Base-by-base conservation (phyloP, 202 grass and related monocot genomes). In the Eragrostis tef region DNA sequence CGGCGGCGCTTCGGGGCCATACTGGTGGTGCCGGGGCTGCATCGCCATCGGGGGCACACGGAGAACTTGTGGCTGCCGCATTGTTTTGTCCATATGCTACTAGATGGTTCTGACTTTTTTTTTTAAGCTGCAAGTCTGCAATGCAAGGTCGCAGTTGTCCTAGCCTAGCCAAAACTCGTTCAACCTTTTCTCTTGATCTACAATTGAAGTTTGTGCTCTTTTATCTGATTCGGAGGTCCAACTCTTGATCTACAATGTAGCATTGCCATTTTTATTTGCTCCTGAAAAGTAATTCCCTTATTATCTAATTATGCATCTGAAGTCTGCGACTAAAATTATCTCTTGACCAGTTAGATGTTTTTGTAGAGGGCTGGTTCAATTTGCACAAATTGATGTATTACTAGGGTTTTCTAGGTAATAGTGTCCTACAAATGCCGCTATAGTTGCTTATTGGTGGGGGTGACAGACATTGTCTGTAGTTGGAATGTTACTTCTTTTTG, bases 251-350 rank as follows among this genome's bases (percentile, higher is more conserved):
- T 73, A n/a, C n/a, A n/a, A n/a, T n/a, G n/a, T n/a, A n/a, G 52
- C 58, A 51, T 73, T 29, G 60, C 25, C 27, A 27, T 62, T 66
- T n/a, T 39, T 65, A 49, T 61, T 64, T 34, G 19, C 47, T 69
- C 34, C 57, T 57, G 58, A 64, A 78, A 80, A 74, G 14, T 1
- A 31, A 31, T 31, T 31, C 29, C 29, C 29, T 3, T 79, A 42
- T 5, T 58, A 14, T 67, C 27, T 83, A 75, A 47, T 70, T 45
- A 83, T 67, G 39, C 26, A 20, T 56, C 67, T 39, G n/a, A 83
- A 66, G 39, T 65, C 47, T 14, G 34, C 6, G 10, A 57, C 56
- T 64, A 83, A 48, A 79, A 54, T 47, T 36, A 43, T 20, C 24
- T 70, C 34, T 39, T 5, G 34, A 39, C 5, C 34, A 39, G 34